Conservation (phyloP, 495 filamentous ascomycete species). For the Delitschia confertaspora region DNA sequence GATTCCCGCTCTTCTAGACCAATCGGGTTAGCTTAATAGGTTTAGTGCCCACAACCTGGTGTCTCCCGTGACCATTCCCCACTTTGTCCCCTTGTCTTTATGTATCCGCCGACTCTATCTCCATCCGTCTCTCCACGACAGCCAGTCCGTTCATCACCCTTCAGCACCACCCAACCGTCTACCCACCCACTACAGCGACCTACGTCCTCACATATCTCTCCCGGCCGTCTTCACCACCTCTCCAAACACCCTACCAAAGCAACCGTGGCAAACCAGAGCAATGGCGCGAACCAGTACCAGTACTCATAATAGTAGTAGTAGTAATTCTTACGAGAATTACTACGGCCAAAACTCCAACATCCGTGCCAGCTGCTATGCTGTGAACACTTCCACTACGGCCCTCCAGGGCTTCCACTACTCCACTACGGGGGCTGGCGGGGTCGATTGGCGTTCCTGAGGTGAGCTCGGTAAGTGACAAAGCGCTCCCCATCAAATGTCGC, state of each 20-base stretch:
- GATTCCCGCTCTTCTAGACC: too few species aligned
- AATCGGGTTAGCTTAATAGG: too few species aligned
- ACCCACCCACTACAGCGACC: too few species aligned
- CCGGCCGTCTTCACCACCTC: too few species aligned
- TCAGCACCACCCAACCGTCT: too few species aligned
- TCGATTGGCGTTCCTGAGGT: constrained; percentile 98
- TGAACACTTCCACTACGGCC: constrained; percentile 44
- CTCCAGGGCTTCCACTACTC: constrained; percentile 88
- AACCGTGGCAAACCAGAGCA: constrained; percentile 35
- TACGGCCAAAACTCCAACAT: constrained; percentile 45
- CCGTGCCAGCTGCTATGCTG: constrained; percentile 78
- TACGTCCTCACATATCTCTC: too few species aligned
- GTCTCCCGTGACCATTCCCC: too few species aligned
- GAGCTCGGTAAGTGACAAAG: constrained; percentile 44
- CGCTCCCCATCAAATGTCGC: neutral
- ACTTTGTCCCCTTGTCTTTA: too few species aligned
- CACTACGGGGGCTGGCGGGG: constrained; percentile 78
- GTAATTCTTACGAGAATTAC: constrained; percentile 52
- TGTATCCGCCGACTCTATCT: too few species aligned
- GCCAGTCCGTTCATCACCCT: too few species aligned
- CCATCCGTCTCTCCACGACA: too few species aligned
- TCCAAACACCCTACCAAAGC: constrained; percentile 13
- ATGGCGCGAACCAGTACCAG: constrained; percentile 41
- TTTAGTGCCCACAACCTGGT: too few species aligned
- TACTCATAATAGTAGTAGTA: constrained; percentile 58